Evolutionary conservation across 148 eudicot genomes (phyloP).

Genomic region (Rheum nobile): DNA sequence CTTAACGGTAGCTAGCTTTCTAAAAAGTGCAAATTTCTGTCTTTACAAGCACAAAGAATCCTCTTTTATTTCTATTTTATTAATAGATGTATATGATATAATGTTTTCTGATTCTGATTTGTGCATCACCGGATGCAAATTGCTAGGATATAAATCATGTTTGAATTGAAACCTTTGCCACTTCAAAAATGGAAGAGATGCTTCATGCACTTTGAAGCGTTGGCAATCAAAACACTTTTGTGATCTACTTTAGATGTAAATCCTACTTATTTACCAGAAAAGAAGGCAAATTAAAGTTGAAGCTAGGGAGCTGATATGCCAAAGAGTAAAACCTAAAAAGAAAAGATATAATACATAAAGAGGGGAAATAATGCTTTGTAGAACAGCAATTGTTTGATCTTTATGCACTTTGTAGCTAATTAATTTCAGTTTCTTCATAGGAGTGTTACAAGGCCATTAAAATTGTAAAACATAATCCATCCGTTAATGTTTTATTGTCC

Average conservation of each 20-base stretch:
- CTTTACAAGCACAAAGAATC: background rate
- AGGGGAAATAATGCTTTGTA: background rate
- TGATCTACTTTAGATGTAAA: background rate
- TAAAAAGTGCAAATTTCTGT: background rate
- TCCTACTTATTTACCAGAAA: conserved; percentile 3
- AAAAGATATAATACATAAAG: background rate
- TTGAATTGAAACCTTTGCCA: background rate
- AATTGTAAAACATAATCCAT: no score
- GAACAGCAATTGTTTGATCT: conserved; percentile 1
- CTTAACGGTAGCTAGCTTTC: background rate
- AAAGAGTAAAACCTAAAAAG: conserved; percentile 2
- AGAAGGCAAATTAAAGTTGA: background rate
- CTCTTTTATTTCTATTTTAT: background rate
- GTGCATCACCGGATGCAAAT: background rate
- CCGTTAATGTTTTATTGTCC: no score
- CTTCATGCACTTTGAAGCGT: background rate
- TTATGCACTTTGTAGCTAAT: background rate
- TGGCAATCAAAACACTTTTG: background rate
- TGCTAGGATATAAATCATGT: background rate
- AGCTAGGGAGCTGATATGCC: background rate
- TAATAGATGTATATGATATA: background rate
- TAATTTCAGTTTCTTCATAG: background rate
- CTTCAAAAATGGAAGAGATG: background rate
- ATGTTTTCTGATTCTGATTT: background rate
- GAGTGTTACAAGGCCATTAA: no score